Evolutionary conservation across 2,329 filamentous ascomycete genomes (phyloP), one percentile per base, ranked within the genome.

Genomic region (Talaromyces rugulosus): DNA sequence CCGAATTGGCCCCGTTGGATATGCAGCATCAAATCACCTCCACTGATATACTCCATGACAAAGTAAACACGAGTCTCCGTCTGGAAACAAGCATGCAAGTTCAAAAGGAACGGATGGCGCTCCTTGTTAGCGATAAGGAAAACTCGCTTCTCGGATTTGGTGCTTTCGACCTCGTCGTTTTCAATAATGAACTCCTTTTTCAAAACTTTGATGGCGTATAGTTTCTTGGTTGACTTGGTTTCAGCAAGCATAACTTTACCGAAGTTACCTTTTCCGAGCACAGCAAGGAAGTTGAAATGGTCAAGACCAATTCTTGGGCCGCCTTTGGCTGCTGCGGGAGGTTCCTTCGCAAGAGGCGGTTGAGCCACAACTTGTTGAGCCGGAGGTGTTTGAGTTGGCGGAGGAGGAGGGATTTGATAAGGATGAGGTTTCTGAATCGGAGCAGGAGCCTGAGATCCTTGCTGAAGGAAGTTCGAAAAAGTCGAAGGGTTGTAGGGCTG

Each of bases 101-200:
- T 99, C 56, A 96, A 88, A 68, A 99, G 79, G 85, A 99, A 99
- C 0, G 96, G 95, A 73, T 99, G 95, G 14, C 91, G 88, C 74
- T 98, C 95, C 75, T 96, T 92, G 81, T 99, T 99, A 36, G 95
- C 95, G 73, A 99, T 90, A 74, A 99, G 77, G 80, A 98, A 96
- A 16, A 99, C 96, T 66, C 95, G 86, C 85, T 99, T 99, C 78
- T 99, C 95, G 0, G 95, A 99, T 66, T 94, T 87, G 50, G 92
- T 97, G 77, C 94, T 98, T 77, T 99, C 95, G 7, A 99, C 95
- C 80, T 99, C 95, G 73, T 99, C 95, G 67, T 99, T 96, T 75
- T 99, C 96, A 65, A 99, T 99, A 73, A 99, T 99, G 76, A 99
- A 99, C 76, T 99, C 95, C 81, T 99, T 99, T 85, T 99, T 99